phyloP scores from a whole-genome alignment of 2,329 filamentous ascomycete genomes.

The Sphaerulina populicola region DNA sequence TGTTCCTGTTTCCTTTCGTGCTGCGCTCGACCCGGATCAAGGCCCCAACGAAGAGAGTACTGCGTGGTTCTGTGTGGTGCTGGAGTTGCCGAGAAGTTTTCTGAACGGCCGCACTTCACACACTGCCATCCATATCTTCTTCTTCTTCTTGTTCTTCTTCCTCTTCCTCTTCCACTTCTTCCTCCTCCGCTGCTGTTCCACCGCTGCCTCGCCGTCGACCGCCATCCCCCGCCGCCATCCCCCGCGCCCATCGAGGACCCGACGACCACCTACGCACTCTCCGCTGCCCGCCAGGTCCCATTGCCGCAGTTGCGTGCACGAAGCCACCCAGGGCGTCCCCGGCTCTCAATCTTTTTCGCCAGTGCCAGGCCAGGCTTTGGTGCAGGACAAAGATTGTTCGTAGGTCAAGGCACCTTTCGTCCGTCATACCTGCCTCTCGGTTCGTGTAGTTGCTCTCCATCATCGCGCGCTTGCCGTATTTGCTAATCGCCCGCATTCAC shows the following conservation, averaged over 20 bases:
- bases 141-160: too few species aligned
- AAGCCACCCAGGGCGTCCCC: neutral
- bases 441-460: neutral
- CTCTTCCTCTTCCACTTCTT: too few species aligned
- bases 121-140: too few species aligned
- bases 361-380: slow-evolving; percentile 3
- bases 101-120: neutral
- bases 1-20: neutral
- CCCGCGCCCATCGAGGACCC: neutral
- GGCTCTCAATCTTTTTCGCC: slow-evolving; percentile 5
- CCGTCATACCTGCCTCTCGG: neutral
- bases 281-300: neutral
- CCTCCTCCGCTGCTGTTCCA: too few species aligned
- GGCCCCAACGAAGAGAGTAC: neutral
- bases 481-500: neutral
- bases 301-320: neutral
- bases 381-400: slow-evolving; percentile 5
- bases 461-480: neutral
- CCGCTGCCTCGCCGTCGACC: too few species aligned
- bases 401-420: slow-evolving; percentile 2
- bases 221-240: neutral
- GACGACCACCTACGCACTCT: neutral
- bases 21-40: neutral
- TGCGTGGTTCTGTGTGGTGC: neutral
- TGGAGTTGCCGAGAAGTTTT: neutral